These are phyloP conservation scores for Hemisphaericaspora subhashii DNA, from an alignment of 1,139 yeast species.

Conservation along the genomic window DNA sequence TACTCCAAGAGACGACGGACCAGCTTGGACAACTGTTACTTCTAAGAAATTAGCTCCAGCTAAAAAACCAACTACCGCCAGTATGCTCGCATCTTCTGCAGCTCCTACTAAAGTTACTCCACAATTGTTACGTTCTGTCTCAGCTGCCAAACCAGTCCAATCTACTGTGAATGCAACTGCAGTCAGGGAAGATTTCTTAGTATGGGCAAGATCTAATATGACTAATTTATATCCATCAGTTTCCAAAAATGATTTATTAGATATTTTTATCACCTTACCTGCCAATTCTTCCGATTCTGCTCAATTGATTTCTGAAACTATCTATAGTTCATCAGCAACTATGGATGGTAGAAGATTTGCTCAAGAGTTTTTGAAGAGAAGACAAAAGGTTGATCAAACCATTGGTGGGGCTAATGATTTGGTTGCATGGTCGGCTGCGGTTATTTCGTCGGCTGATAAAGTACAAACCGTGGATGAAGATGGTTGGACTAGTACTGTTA, in stretches of 20 bases:
- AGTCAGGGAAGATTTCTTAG: slow-evolving; percentile 64
- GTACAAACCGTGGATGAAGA: slow-evolving; percentile 58
- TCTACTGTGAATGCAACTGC: slow-evolving; percentile 30
- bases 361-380: slow-evolving; percentile 79
- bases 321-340: slow-evolving; percentile 84
- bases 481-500: slow-evolving; percentile 64
- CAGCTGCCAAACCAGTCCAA: slow-evolving; percentile 34
- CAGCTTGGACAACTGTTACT: slow-evolving; percentile 47
- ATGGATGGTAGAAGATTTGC: slow-evolving; percentile 97
- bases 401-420: slow-evolving; percentile 49
- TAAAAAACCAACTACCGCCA: slow-evolving; percentile 23
- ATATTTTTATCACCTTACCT: slow-evolving; percentile 80
- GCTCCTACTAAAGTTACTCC: slow-evolving; percentile 34
- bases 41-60: slow-evolving; percentile 25
- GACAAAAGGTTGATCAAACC: slow-evolving; percentile 66
- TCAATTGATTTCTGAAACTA: slow-evolving; percentile 89
- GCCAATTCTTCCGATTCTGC: slow-evolving; percentile 62
- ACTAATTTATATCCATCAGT: slow-evolving; percentile 73
- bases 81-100: slow-evolving; percentile 16
- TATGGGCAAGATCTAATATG: slow-evolving; percentile 83
- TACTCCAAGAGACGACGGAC: slow-evolving; percentile 27
- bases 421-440: slow-evolving; percentile 67
- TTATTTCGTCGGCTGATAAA: slow-evolving; percentile 48
- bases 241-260: slow-evolving; percentile 70
- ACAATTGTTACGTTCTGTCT: slow-evolving; percentile 46